These are phyloP conservation scores for Phoma sp. DNA, from an alignment of 2,329 filamentous ascomycete species.

Conservation along the genomic window DNA sequence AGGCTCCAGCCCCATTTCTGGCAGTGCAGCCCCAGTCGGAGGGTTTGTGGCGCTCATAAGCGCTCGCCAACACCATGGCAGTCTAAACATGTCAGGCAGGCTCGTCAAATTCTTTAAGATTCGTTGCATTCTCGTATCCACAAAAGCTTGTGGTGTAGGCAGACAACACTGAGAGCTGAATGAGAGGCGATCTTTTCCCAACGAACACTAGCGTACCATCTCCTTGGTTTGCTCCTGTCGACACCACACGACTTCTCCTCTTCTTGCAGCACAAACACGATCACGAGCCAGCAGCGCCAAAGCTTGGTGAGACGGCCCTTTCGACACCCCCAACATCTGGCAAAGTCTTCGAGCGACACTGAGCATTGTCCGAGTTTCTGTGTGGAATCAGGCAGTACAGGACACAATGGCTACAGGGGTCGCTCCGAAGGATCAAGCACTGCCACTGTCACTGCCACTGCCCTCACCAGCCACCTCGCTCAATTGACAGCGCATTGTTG, in stretches of 20 bases:
- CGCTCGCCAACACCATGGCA: neutral
- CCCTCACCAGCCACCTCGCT: neutral
- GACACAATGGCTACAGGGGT: neutral
- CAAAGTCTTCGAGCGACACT: too few relatives aligned
- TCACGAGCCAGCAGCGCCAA: neutral
- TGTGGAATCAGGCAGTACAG: neutral
- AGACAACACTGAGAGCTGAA: slow-evolving; percentile 1
- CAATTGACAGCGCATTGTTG: neutral
- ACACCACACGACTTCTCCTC: neutral
- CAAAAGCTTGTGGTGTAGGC: neutral
- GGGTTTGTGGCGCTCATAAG: neutral
- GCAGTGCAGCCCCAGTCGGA: slow-evolving; percentile 6
- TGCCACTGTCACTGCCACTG: neutral
- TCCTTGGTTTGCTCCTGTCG: neutral
- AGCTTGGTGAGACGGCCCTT: neutral
- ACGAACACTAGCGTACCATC: slow-evolving; percentile 2
- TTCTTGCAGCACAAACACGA: neutral
- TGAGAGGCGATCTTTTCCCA: neutral
- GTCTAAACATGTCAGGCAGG: neutral
- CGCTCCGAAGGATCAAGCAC: neutral
- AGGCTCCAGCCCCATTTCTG: slow-evolving; percentile 7
- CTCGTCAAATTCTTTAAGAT: neutral
- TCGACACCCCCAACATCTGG: neutral
- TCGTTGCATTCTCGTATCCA: neutral
- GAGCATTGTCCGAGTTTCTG: neutral